Evolutionary conservation across 306 rosid genomes (phyloP), one percentile per base, ranked within the genome.

Genomic region (Macrotyloma uniflorum): DNA sequence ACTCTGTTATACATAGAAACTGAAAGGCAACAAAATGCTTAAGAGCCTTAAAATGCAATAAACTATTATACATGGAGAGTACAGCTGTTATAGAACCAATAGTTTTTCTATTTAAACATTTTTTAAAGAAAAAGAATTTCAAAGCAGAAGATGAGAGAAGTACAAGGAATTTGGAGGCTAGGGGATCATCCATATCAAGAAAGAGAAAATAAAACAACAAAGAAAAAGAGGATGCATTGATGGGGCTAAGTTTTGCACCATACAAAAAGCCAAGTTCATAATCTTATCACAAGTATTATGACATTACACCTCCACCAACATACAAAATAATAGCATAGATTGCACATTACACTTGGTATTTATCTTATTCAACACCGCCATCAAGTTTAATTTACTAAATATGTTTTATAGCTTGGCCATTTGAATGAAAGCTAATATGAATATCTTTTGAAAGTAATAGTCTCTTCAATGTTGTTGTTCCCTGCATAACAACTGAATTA

Each of bases 381-480:
- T 49, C 43, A 62, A 53, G 45, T 72, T 40, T 72, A 57, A 79
- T 54, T 30, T 40, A 12, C 28, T 80, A 28, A 74, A 66, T 43
- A 65, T 42, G 51, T 5, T 80, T 51, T 53, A n/a, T 42, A 53
- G 42, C 57, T n/a, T 30, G 59, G 61, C 68, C 61, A 64, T 53
- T 72, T 79, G 66, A 71, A 26, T 45, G 50, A 50, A 64, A 72
- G 71, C 30, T 50, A 50, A 46, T 15, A 62, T 63, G 7, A 72
- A 14, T 18, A 62, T 72, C 35, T 58, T 19, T 23, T 19, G 40
- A 59, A 57, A 55, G 43, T 38, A 51, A 43, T 59, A n/a, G 24
- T 63, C 61, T 50, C 51, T 46, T 80, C 33, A 62, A 75, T 62
- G 15, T 28, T 26, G 36, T 80, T 24, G 16, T 42, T 50, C 63